phyloP scores from a whole-genome alignment of 805 yeast species.

The Saccharomycopsis sp. region DNA sequence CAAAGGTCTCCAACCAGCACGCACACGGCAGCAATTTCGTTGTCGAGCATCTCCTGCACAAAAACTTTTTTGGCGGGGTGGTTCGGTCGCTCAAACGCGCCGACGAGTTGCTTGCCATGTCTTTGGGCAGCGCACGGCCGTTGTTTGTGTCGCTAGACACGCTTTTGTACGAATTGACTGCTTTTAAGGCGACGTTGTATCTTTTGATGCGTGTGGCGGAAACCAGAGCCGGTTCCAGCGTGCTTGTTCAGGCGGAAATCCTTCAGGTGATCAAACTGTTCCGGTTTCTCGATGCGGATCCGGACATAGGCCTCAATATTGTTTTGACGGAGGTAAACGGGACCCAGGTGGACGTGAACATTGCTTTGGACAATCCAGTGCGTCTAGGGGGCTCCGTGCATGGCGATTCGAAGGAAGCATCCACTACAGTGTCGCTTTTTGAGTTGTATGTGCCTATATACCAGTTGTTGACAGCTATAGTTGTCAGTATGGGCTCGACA shows the following conservation, averaged over 20 bases:
- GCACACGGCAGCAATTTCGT: conserved; percentile 44
- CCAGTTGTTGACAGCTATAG: conserved; percentile 60
- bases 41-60: conserved; percentile 47
- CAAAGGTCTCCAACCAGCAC: not conserved
- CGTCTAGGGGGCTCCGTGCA: conserved; percentile 26
- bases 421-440: conserved; percentile 42
- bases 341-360: conserved; percentile 32
- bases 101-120: conserved; percentile 50
- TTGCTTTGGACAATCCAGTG: conserved; percentile 49
- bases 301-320: conserved; percentile 66
- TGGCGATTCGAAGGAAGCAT: conserved; percentile 9
- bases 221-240: conserved; percentile 69
- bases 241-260: conserved; percentile 65
- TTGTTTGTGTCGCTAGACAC: conserved; percentile 35
- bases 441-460: conserved; percentile 69
- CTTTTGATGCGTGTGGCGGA: conserved; percentile 71
- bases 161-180: conserved; percentile 66
- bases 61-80: conserved; percentile 58
- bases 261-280: conserved; percentile 55
- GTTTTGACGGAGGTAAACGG: conserved; percentile 33
- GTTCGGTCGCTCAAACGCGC: conserved; percentile 57
- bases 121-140: conserved; percentile 29
- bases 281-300: conserved; percentile 57
- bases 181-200: conserved; percentile 64
- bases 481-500: conserved; percentile 72